Conservation (phyloP, 257 asterid species). For the Apocynum venetum region DNA sequence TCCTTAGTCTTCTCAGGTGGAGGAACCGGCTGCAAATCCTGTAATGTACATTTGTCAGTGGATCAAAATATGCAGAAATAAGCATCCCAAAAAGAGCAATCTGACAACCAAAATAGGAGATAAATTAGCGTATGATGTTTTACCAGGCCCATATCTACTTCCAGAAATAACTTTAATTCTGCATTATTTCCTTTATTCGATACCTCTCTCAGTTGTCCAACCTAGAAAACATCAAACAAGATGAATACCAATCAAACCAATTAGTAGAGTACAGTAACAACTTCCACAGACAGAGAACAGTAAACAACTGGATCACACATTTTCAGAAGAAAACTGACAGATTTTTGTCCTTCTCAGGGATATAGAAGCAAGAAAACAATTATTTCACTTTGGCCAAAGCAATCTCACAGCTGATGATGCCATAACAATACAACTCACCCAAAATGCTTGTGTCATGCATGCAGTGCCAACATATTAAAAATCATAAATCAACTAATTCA, state of each 20-base stretch:
- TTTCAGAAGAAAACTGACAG: neutral
- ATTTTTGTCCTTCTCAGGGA: neutral
- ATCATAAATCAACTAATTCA: neutral
- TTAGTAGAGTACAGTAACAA: neutral
- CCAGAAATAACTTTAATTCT: conserved; percentile 68
- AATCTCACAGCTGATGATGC: neutral
- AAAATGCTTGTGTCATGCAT: neutral
- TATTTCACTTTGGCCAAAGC: neutral
- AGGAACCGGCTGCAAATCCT: conserved; percentile 62
- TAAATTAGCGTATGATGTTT: conserved; percentile 12
- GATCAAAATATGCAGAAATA: neutral
- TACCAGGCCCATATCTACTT: conserved; percentile 67
- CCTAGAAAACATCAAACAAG: conserved; percentile 34
- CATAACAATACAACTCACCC: neutral
- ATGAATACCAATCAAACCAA: conserved; percentile 16
- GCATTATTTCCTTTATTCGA: conserved; percentile 67
- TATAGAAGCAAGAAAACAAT: neutral
- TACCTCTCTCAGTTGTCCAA: conserved; percentile 72
- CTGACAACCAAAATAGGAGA: conserved; percentile 12
- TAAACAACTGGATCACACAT: neutral
- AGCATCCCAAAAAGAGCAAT: neutral
- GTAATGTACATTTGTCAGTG: neutral
- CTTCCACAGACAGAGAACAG: conserved; percentile 2
- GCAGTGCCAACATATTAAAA: neutral
- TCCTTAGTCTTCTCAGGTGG: conserved; percentile 64